These are phyloP conservation scores for Chaetomiaceae sp. DNA, from an alignment of 2,329 filamentous ascomycete genomes.

Conservation along the genomic window DNA sequence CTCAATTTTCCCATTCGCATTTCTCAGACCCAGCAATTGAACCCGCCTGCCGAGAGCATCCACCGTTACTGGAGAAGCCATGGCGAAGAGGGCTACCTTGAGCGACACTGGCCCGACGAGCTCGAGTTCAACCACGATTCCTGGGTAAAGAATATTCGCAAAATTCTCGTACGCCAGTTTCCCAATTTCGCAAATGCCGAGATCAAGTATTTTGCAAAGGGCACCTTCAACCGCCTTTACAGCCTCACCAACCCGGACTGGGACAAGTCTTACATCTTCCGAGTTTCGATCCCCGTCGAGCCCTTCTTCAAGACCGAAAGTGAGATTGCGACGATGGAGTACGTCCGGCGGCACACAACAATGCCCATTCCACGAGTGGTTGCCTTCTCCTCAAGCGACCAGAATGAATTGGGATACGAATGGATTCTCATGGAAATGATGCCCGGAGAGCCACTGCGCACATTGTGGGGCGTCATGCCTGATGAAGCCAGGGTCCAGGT, in stretches of 20 bases:
- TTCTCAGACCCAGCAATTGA: neutral
- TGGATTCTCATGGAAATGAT: constrained; percentile 19
- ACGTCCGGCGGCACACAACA: constrained; percentile 14
- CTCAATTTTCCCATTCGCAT: constrained; percentile 10
- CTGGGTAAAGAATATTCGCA: constrained; percentile 11
- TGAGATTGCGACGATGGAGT: constrained; percentile 19
- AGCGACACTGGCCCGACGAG: constrained; percentile 16
- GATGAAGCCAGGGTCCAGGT: neutral
- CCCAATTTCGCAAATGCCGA: constrained; percentile 11
- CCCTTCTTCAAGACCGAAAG: constrained; percentile 20
- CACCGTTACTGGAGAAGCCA: constrained; percentile 16
- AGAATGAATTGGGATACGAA: constrained; percentile 17
- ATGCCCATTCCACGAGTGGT: constrained; percentile 15
- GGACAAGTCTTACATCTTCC: constrained; percentile 11
- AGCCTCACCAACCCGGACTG: constrained; percentile 9
- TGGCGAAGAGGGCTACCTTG: constrained; percentile 12
- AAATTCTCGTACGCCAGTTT: neutral
- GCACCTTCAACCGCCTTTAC: constrained; percentile 19
- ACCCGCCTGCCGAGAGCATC: neutral
- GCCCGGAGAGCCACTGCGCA: constrained; percentile 14
- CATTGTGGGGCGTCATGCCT: constrained; percentile 10
- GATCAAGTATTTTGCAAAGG: constrained; percentile 13
- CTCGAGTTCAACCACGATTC: constrained; percentile 1
- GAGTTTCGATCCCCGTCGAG: constrained; percentile 17
- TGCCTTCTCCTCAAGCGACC: constrained; percentile 18